Conservation (phyloP, 306 rosid species). For the Inga laurina region DNA sequence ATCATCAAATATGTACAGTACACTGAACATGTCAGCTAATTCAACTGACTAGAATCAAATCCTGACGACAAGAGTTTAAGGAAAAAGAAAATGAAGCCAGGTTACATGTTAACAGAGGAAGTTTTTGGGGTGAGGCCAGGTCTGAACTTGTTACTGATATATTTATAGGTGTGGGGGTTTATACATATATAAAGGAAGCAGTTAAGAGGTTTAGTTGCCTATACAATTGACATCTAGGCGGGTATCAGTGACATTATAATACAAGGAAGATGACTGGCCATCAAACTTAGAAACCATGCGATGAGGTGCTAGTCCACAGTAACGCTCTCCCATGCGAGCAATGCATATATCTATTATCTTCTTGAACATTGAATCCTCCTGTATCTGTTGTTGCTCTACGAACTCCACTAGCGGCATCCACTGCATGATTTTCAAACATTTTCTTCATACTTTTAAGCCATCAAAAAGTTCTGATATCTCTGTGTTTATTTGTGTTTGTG, state of each 20-base stretch:
- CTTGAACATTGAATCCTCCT: slow-evolving; percentile 87
- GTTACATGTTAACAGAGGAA: background rate
- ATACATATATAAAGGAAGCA: background rate
- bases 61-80: background rate
- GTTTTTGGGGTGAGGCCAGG: background rate
- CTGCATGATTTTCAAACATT: slow-evolving; percentile 39
- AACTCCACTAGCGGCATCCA: slow-evolving; percentile 94
- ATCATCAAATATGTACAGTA: background rate
- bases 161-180: background rate
- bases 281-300: slow-evolving; percentile 80
- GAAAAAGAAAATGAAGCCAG: background rate
- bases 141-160: slow-evolving; percentile 9
- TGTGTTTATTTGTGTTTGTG: background rate
- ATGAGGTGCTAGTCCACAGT: slow-evolving; percentile 78
- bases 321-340: slow-evolving; percentile 66
- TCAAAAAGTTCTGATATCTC: background rate
- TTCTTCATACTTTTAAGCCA: background rate
- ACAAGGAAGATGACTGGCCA: slow-evolving; percentile 71
- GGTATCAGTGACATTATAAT: slow-evolving; percentile 63
- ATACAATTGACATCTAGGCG: slow-evolving; percentile 48
- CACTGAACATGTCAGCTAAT: background rate
- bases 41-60: background rate
- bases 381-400: slow-evolving; percentile 76
- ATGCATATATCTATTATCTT: slow-evolving; percentile 72
- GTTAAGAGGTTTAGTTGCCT: slow-evolving; percentile 42